Evolutionary conservation across 2,329 filamentous ascomycete genomes (phyloP).

Genomic region (Apiospora sp.): DNA sequence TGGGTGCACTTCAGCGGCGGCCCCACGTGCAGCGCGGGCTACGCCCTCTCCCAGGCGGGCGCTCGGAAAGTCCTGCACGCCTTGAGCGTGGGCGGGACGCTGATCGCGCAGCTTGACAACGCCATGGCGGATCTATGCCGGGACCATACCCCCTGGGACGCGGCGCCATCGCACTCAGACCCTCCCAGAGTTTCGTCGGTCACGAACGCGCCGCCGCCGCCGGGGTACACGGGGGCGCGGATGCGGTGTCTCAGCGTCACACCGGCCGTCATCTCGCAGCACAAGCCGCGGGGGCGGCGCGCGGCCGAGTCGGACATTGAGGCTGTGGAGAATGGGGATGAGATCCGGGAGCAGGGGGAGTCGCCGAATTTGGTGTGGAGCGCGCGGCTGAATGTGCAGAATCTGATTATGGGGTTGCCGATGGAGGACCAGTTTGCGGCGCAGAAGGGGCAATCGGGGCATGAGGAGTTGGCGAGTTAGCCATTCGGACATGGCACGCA

Average conservation of each 20-base stretch:
- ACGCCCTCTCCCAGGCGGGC: conserved; percentile 28
- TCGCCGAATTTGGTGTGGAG: conserved; percentile 30
- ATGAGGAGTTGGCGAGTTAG: background rate
- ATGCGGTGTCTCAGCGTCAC: conserved; percentile 31
- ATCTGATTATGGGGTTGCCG: conserved; percentile 27
- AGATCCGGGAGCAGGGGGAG: conserved; percentile 27
- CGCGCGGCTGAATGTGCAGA: conserved; percentile 30
- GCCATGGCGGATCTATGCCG: conserved; percentile 30
- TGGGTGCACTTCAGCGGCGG: conserved; percentile 32
- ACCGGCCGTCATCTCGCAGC: conserved; percentile 29
- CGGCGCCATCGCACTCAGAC: background rate
- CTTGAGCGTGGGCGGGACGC: conserved; percentile 27
- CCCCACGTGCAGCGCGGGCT: conserved; percentile 30
- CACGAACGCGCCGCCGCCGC: background rate
- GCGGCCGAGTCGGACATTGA: conserved; percentile 30
- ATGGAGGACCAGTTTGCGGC: conserved; percentile 27
- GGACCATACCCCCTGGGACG: conserved; percentile 30
- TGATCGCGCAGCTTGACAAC: conserved; percentile 30
- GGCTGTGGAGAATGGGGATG: conserved; percentile 27
- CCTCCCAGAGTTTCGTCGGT: background rate
- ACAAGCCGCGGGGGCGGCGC: conserved; percentile 28
- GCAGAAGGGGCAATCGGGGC: background rate
- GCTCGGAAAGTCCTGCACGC: conserved; percentile 29
- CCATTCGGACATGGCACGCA: too few species aligned
- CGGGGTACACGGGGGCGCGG: conserved; percentile 28